A percentile compares a stretch with the other conserved stretches of the same genome.
phyloP scores from a whole-genome alignment of 2,329 filamentous ascomycete genomes.

The Curvularia hawaiiensis region DNA sequence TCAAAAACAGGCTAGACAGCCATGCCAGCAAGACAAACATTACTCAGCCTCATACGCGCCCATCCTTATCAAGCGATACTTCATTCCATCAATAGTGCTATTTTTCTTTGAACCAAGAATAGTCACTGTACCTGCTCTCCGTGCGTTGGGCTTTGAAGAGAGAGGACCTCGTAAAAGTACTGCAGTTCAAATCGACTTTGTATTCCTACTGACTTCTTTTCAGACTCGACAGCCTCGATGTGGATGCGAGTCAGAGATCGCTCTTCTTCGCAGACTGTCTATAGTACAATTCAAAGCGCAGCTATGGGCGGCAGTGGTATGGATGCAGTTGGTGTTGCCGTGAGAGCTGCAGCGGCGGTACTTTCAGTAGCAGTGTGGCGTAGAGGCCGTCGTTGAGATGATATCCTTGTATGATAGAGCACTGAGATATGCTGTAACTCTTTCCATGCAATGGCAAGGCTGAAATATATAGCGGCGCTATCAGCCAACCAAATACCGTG shows the following conservation, averaged over 20 bases:
- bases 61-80: neutral
- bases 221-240: neutral
- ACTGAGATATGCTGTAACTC: neutral
- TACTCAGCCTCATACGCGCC: neutral
- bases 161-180: neutral
- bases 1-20: too few species aligned
- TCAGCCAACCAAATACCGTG: constrained; percentile 9
- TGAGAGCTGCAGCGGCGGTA: neutral
- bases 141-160: neutral
- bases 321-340: neutral
- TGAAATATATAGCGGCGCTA: neutral
- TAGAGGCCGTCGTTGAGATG: neutral
- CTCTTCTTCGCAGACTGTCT: neutral
- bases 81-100: neutral
- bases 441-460: neutral
- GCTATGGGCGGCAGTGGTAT: neutral
- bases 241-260: neutral
- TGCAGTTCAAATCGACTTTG: neutral
- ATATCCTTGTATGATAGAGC: neutral
- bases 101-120: neutral
- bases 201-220: neutral
- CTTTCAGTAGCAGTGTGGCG: neutral
- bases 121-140: neutral
- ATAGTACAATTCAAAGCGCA: constrained; percentile 4
- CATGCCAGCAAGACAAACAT: neutral